A percentile compares a stretch with the other conserved stretches of the same genome.
These are phyloP conservation scores for Penicillium sp. DNA, from an alignment of 2,329 filamentous ascomycete species.

Conservation along the genomic window DNA sequence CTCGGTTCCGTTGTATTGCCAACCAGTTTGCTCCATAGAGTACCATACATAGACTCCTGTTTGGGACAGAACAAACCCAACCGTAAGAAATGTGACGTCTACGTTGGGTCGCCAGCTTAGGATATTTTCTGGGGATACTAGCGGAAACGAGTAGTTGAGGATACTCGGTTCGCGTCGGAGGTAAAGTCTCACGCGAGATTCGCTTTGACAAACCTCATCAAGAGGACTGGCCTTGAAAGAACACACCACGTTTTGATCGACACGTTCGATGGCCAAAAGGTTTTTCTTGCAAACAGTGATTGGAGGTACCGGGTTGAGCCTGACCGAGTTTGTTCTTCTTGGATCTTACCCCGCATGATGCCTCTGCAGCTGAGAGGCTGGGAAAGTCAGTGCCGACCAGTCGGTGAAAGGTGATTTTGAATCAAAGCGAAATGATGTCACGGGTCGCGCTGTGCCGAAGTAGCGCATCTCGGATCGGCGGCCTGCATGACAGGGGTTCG, in stretches of 20 bases:
- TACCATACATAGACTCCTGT: background rate
- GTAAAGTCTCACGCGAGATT: background rate
- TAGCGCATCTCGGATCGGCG: constrained; percentile 7
- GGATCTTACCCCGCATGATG: constrained; percentile 3
- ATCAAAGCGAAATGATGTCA: constrained; percentile 11
- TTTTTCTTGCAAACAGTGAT: background rate
- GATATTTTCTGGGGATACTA: background rate
- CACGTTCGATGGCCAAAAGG: background rate
- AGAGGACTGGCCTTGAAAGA: background rate
- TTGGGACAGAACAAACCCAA: background rate
- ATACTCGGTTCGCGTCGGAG: background rate
- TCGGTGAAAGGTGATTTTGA: constrained; percentile 7
- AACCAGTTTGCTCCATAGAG: background rate
- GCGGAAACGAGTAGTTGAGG: background rate
- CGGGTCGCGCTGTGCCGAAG: background rate
- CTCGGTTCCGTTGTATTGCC: background rate
- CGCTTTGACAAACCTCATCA: background rate
- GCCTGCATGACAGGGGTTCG: constrained; percentile 5
- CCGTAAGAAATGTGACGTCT: background rate
- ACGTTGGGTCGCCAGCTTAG: background rate
- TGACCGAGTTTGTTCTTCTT: background rate
- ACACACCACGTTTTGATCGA: constrained; percentile 3
- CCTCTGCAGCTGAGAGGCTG: constrained; percentile 2
- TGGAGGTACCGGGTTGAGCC: background rate
- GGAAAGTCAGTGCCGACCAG: constrained; percentile 6